phyloP scores from a whole-genome alignment of 2,329 filamentous ascomycete species.

The Aureobasidium sp. region DNA sequence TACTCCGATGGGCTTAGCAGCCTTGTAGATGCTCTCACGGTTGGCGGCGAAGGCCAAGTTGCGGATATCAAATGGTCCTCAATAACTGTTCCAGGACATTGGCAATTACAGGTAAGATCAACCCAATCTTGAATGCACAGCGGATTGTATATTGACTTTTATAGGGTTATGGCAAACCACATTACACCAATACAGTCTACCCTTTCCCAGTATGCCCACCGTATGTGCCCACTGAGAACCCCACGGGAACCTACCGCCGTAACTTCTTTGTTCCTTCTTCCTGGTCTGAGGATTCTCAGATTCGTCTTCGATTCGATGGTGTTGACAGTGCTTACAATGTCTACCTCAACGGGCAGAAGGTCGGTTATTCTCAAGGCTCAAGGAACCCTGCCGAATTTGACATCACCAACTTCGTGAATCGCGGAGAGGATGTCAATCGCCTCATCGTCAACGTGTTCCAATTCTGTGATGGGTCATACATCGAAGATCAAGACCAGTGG shows the following conservation, averaged over 20 bases:
- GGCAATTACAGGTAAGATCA: constrained; percentile 25
- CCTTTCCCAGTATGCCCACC: constrained; percentile 62
- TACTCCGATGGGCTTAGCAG: constrained; percentile 15
- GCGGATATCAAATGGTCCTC: constrained; percentile 9
- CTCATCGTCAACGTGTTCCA: constrained; percentile 63
- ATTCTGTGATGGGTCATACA: constrained; percentile 62
- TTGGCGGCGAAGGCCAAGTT: neutral
- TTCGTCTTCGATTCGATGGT: constrained; percentile 62
- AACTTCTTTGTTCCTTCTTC: constrained; percentile 47
- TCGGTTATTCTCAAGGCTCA: constrained; percentile 63
- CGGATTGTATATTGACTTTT: constrained; percentile 54
- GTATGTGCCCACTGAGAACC: constrained; percentile 55
- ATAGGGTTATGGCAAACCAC: constrained; percentile 59
- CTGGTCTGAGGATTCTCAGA: constrained; percentile 45
- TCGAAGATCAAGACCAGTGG: constrained; percentile 51
- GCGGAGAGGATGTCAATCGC: constrained; percentile 42
- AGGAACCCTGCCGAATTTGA: constrained; percentile 66
- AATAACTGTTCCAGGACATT: constrained; percentile 21
- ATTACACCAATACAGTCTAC: constrained; percentile 63
- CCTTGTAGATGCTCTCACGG: neutral
- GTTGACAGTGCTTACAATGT: constrained; percentile 66
- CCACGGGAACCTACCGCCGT: constrained; percentile 56
- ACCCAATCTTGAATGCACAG: constrained; percentile 31
- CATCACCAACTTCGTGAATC: constrained; percentile 46
- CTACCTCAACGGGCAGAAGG: constrained; percentile 56